Evolutionary conservation across 1,284 basidiomycete species (phyloP), one percentile per base, ranked within the genome.

Genomic region (Ustilago lituana): DNA sequence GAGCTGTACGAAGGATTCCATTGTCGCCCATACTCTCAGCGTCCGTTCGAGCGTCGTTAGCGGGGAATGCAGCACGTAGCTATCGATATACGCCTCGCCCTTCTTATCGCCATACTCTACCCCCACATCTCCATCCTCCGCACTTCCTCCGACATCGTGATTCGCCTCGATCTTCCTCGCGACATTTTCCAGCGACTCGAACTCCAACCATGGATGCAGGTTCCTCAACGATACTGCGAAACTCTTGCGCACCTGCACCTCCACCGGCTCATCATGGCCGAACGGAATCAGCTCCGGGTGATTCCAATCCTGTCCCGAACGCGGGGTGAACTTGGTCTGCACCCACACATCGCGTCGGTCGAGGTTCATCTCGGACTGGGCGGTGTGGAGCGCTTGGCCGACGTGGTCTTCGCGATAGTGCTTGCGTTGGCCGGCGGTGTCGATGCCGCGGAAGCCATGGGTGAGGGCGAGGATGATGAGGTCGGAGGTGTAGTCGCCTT

Each of bases 381-480:
- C 75, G 3, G 33, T 57, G 31, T 22, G 14, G n/a, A 81, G 40
- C 6, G 77, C 79, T 19, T 54, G 36, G 0, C 79, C 79, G 12
- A 81, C 78, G 17, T 76, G 64, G 35, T 79, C 78, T 48, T 81
- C 78, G 24, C 76, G 68, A 45, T 81, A 81, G 58, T 81, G 79
- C 41, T 80, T 80, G 24, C 68, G 72, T 47, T 81, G 79, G 4
- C 53, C 79, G 17, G 79, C 77, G 2, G 75, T 77, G 54, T 81
- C 79, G 37, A 81, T 66, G 17, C 74, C 79, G 7, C 75, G 68
- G 48, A 81, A 81, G 4, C 79, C 79, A 31, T 69, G 54, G 1
- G 57, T 53, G 17, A 80, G 59, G 3, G 78, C 78, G n/a, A 64
- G 48, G 20, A 67, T 58, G 14, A 80, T 72, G 10, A 79, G 73